Base-by-base conservation (phyloP, 768 basidiomycete genomes). In the Flagelloscypha sp. region DNA sequence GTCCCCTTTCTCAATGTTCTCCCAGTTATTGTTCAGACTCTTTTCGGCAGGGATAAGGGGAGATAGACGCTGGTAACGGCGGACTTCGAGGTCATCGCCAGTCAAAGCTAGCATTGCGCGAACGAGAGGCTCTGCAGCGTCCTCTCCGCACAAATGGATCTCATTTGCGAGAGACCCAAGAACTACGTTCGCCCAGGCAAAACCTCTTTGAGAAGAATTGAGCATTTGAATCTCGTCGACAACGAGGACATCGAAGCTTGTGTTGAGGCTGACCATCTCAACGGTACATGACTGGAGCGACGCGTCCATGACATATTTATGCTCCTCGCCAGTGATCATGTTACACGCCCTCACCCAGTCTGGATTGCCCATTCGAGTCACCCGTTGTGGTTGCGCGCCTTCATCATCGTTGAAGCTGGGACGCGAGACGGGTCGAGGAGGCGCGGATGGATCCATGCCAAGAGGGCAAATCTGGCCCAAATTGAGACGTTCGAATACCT, bases 151-250 rank as follows among this genome's bases (percentile, higher is more conserved):
- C 1, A 99, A 68, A 59, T 99, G 95, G 1, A 99, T 49, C 51
- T 97, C 93, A 18, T 68, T 64, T 2, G 92, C 90, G 36, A 68
- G 58, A 1, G 81, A 32, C 2, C 87, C 85, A 13, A 95, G 57
- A 2, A 99, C 70, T 0, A 90, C 92, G 9, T 54, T 50, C 7
- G 85, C 84, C 94, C 95, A 99, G 0, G 76, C 76, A 17, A 60
- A 63, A 0, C 95, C 94, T 11, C 95, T 77, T 3, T 76, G 63
- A 0, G 66, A 57, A 54, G 97, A 89, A 0, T 73, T 73, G 12
- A 98, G 75, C 84, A 98, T 84, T 62, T 98, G 95, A 31, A 99
- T 97, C 62, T 98, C 94, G 55, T 97, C 95, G 29, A 99, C 67
- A 30, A 99, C 92, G 0, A 79, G 92, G 16, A 98, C 89, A 34